Evolutionary conservation across 495 filamentous ascomycete genomes (phyloP), one percentile per base, ranked within the genome.

Genomic region (Alectoria sarmentosa): DNA sequence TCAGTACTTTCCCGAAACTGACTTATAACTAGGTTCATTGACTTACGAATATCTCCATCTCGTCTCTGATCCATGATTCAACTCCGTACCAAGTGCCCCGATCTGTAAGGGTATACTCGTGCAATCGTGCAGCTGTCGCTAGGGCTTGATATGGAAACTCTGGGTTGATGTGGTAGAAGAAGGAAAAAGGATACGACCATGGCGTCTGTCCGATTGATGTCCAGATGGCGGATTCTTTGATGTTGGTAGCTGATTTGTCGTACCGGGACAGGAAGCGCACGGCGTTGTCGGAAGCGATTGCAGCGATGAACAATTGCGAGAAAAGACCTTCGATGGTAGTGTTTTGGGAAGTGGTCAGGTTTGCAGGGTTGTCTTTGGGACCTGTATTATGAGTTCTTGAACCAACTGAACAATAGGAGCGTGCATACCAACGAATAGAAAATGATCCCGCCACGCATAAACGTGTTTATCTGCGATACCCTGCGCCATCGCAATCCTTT

Each of bases 71-170:
- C 23, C 48, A 52, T 17, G 10, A 26, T 4, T 52, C 26, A 52
- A 52, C 48, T 28, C 30, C 52, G 15, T 55, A 55, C 52, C 52
- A 55, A 7, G 52, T 55, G 15, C 52, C 52, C 8, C 52, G 52
- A 34, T 55, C 52, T 34, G n/a, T 11, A 4, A 55, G 52, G 13
- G 48, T 52, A 17, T 52, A 52, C 48, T 52, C 48, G 23, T 52
- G 23, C 48, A 52, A 17, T 26, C 30, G 28, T 5, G 23, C 26
- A 15, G 48, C 48, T 5, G 48, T 52, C 7, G 48, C 48, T 4
- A 52, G 48, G 4, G 48, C 48, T 30, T 52, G 48, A 30, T 52
- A 52, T 1, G 48, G 48, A 4, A 15, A 28, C 2, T 52, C 48
- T 4, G 48, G 48, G 14, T 30, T 52, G 14, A 52, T 30, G 14